Percentiles rank a stretch among this genome's conserved stretches.
Conservation (phyloP, 1,284 basidiomycete species). For the Tausonia pullulans region DNA sequence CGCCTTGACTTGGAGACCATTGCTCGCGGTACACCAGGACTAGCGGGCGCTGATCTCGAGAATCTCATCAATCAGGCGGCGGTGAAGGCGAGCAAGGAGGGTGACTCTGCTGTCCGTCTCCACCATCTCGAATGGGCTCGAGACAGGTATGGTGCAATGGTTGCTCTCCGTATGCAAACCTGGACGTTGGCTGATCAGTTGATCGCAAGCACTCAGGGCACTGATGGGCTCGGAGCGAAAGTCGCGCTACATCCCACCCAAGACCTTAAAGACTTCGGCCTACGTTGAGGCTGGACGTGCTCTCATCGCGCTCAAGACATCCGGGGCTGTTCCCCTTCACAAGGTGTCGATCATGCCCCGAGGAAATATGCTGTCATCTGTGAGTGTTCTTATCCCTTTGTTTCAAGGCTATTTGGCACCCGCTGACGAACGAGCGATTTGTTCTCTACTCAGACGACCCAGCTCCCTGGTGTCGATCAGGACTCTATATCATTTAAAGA, state of each 20-base stretch:
- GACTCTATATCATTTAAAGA: conserved; percentile 59
- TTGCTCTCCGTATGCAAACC: no score
- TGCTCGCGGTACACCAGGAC: conserved; percentile 80
- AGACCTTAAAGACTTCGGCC: conserved; percentile 74
- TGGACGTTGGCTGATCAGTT: no score
- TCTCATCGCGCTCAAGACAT: conserved; percentile 79
- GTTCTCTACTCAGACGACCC: conserved; percentile 51
- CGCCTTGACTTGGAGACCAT: conserved; percentile 73
- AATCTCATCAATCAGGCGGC: conserved; percentile 86
- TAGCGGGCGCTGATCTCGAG: conserved; percentile 83
- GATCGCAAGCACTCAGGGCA: conserved; percentile 37
- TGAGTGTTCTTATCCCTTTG: not conserved
- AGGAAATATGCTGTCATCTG: conserved; percentile 46
- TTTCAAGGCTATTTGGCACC: not conserved
- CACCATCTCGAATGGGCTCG: conserved; percentile 94
- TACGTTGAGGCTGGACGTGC: conserved; percentile 96
- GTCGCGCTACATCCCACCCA: conserved; percentile 72
- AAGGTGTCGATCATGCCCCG: conserved; percentile 48
- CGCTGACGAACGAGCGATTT: not conserved
- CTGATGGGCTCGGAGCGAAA: conserved; percentile 88
- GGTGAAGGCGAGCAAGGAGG: conserved; percentile 79
- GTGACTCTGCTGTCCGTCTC: conserved; percentile 55
- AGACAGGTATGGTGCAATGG: conserved; percentile 37
- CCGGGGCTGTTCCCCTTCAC: conserved; percentile 86
- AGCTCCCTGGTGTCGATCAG: conserved; percentile 72